These are phyloP conservation scores for Mortierella antarctica DNA, from an alignment of 192 early-diverging fungal species.

Conservation along the genomic window DNA sequence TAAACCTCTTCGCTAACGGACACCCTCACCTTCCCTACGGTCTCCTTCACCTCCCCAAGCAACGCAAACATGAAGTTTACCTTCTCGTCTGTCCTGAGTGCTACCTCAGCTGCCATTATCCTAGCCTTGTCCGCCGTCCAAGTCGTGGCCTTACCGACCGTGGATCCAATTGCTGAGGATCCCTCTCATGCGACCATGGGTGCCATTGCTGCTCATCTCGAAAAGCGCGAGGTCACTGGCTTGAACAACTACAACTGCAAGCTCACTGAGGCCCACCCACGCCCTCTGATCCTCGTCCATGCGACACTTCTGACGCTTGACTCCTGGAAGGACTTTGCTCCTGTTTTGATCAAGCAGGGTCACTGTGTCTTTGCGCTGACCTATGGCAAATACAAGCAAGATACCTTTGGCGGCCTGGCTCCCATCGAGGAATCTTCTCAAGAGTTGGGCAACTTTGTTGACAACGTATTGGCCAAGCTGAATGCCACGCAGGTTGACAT, in stretches of 20 bases:
- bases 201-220: background rate
- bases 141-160: background rate
- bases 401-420: constrained; percentile 22
- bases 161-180: background rate
- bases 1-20: no score
- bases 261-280: constrained; percentile 17
- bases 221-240: constrained; percentile 23
- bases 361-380: constrained; percentile 37
- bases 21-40: no score
- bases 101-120: background rate
- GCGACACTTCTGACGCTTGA: constrained; percentile 19
- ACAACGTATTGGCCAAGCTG: constrained; percentile 23
- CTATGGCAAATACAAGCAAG: constrained; percentile 13
- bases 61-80: no score
- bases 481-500: constrained; percentile 27
- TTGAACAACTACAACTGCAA: constrained; percentile 37
- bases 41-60: no score
- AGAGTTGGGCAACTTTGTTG: constrained; percentile 19
- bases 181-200: background rate
- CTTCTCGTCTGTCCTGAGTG: background rate
- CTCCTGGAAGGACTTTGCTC: constrained; percentile 12
- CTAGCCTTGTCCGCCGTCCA: constrained; percentile 5
- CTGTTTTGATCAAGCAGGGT: constrained; percentile 13
- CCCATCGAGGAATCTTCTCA: constrained; percentile 31
- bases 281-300: constrained; percentile 32